These are phyloP conservation scores for Lindgomyces ingoldianus DNA, from an alignment of 495 filamentous ascomycete genomes.

Conservation along the genomic window DNA sequence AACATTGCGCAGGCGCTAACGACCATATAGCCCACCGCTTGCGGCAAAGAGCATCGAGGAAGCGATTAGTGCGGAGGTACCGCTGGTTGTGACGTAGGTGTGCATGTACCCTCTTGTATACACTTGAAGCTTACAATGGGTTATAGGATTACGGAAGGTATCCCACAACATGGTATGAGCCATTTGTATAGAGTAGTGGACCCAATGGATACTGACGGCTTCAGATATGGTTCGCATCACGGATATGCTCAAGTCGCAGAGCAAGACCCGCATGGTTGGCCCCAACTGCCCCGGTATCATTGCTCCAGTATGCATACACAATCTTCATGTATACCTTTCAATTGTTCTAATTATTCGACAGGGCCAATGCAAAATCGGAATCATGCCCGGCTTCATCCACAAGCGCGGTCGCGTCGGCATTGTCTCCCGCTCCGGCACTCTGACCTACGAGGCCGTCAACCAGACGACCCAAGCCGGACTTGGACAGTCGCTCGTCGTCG, in stretches of 20 bases:
- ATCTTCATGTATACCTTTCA: constrained; percentile 31
- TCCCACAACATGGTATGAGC: constrained; percentile 85
- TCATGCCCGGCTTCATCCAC: constrained; percentile 99
- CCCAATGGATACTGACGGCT: constrained; percentile 16
- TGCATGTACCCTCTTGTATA: not conserved
- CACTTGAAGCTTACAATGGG: constrained; percentile 28
- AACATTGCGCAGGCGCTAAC: constrained; percentile 24
- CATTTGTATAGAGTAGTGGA: not conserved
- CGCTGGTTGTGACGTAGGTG: constrained; percentile 81
- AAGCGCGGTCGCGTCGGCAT: constrained; percentile 98
- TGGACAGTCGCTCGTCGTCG: constrained; percentile 95
- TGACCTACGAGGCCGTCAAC: constrained; percentile 99
- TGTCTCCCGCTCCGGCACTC: constrained; percentile 94
- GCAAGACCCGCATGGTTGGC: constrained; percentile 92
- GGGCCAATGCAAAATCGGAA: constrained; percentile 99
- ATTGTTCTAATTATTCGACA: constrained; percentile 43
- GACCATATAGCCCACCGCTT: constrained; percentile 69
- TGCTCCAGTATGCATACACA: constrained; percentile 61
- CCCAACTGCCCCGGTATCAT: constrained; percentile 99
- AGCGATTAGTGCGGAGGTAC: constrained; percentile 87
- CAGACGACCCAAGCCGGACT: constrained; percentile 97
- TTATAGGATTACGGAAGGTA: constrained; percentile 89
- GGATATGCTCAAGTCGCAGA: constrained; percentile 94
- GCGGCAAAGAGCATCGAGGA: constrained; percentile 96
- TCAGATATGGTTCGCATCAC: constrained; percentile 99